Evolutionary conservation across 495 filamentous ascomycete species (phyloP).

Genomic region (Penicillium odoratum): DNA sequence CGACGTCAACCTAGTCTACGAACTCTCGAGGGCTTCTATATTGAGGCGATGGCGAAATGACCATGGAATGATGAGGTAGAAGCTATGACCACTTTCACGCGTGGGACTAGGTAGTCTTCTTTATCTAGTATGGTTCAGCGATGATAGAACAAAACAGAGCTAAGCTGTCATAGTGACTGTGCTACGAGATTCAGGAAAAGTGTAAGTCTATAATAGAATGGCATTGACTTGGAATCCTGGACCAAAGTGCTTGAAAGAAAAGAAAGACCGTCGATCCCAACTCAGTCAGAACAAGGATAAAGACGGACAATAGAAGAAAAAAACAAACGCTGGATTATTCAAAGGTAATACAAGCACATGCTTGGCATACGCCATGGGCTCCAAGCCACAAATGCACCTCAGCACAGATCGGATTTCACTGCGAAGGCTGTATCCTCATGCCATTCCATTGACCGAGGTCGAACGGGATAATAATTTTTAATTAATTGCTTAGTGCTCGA

Average conservation of each 20-base stretch:
- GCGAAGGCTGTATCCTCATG: neutral
- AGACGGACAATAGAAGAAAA: constrained; percentile 11
- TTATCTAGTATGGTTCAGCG: no score
- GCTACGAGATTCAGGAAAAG: neutral
- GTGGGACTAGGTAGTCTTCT: no score
- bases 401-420: neutral
- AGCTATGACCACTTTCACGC: no score
- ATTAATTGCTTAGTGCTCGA: constrained; percentile 71
- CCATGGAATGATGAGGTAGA: no score
- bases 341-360: constrained; percentile 34
- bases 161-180: no score
- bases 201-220: neutral
- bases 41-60: neutral
- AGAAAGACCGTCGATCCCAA: constrained; percentile 13
- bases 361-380: constrained; percentile 34
- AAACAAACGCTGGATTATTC: constrained; percentile 34
- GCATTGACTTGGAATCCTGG: constrained; percentile 14
- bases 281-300: constrained; percentile 13
- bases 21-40: neutral
- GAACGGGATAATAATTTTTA: neutral
- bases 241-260: constrained; percentile 8
- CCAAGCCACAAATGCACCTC: constrained; percentile 35
- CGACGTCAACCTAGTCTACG: neutral
- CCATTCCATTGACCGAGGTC: neutral
- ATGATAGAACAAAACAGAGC: no score